Evolutionary conservation across 257 asterid genomes (phyloP).

Genomic region (Datura wrightii): DNA sequence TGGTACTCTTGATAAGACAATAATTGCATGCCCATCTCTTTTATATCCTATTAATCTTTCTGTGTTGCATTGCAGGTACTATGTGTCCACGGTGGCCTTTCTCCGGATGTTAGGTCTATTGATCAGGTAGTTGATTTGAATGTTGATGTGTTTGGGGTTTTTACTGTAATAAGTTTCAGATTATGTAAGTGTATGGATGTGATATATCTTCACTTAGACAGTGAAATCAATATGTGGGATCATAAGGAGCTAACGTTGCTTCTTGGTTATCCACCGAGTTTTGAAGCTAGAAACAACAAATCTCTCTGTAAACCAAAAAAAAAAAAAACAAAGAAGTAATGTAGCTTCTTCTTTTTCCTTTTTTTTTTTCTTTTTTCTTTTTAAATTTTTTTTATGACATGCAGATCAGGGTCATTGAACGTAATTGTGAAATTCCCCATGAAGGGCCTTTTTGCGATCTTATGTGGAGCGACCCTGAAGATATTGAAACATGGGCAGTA

Average conservation of each 20-base stretch:
- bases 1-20: slow-evolving; percentile 17
- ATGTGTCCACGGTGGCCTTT: slow-evolving; percentile 98
- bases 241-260: background rate
- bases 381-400: slow-evolving; percentile 4
- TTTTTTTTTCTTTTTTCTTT: too few species aligned
- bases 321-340: background rate
- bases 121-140: slow-evolving; percentile 70
- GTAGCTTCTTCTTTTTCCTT: background rate
- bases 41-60: background rate
- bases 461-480: slow-evolving; percentile 99
- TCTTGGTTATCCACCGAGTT: slow-evolving; percentile 21
- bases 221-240: slow-evolving; percentile 13
- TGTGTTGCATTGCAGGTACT: slow-evolving; percentile 64
- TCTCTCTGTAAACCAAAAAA: background rate
- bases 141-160: background rate
- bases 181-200: background rate
- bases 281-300: background rate
- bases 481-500: slow-evolving; percentile 99
- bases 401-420: slow-evolving; percentile 91
- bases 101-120: slow-evolving; percentile 93
- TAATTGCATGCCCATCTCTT: slow-evolving; percentile 14
- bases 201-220: background rate
- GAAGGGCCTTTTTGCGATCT: slow-evolving; percentile 99
- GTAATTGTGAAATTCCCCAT: slow-evolving; percentile 97
- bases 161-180: background rate